Percentiles rank a stretch among this genome's conserved stretches.
phyloP scores from a whole-genome alignment of 23 red algal species.

The Gracilaria domingensis region DNA sequence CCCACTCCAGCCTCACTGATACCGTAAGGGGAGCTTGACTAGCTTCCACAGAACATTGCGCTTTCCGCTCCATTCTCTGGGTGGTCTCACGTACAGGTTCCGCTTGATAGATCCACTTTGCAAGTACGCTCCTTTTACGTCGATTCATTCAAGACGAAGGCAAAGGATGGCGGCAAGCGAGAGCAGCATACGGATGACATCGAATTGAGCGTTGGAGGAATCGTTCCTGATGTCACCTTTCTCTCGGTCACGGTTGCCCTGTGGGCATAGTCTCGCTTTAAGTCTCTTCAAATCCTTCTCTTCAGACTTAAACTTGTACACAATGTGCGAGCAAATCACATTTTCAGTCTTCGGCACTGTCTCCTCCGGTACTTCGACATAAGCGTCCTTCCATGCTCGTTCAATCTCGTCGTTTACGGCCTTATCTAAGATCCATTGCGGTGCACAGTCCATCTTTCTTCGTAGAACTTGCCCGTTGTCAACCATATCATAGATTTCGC shows the following conservation, averaged over 20 bases:
- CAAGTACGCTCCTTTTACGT: constrained; percentile 36
- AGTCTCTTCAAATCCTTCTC: constrained; percentile 51
- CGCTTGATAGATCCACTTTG: constrained; percentile 27
- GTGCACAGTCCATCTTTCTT: constrained; percentile 23
- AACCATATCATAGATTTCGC: neutral
- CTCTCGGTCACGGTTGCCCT: neutral
- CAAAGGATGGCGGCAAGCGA: neutral
- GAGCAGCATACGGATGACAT: constrained; percentile 17
- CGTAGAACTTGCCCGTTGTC: constrained; percentile 27
- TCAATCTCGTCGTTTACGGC: constrained; percentile 11
- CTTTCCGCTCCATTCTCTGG: constrained; percentile 31
- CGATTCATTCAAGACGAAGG: constrained; percentile 14
- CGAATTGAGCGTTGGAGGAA: constrained; percentile 36
- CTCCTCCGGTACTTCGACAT: constrained; percentile 1
- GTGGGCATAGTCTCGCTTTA: constrained; percentile 60
- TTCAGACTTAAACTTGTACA: constrained; percentile 55
- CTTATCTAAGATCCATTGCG: neutral
- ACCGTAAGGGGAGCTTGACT: constrained; percentile 37
- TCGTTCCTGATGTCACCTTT: constrained; percentile 23
- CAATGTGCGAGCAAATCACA: constrained; percentile 25
- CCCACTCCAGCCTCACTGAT: constrained; percentile 32
- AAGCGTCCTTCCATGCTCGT: neutral
- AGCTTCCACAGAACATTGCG: constrained; percentile 10
- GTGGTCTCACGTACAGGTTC: neutral
- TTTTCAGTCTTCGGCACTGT: neutral